These are phyloP conservation scores for Didymella pomorum DNA, from an alignment of 2,329 filamentous ascomycete genomes.

Conservation along the genomic window DNA sequence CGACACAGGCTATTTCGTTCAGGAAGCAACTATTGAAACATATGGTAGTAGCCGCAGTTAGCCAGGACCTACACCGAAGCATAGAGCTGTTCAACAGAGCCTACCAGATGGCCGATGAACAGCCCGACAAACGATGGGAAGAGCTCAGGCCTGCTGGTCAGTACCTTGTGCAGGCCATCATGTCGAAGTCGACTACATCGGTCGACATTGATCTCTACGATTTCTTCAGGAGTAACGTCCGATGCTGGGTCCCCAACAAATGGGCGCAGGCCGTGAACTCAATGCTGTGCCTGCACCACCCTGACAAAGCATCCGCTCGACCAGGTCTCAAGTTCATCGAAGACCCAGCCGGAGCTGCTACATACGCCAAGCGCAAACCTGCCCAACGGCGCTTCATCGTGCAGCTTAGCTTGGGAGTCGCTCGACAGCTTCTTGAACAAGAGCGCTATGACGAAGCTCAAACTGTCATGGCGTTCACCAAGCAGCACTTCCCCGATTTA, in stretches of 20 bases:
- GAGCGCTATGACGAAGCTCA: conserved; percentile 41
- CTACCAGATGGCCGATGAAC: conserved; percentile 26
- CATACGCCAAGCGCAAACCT: conserved; percentile 16
- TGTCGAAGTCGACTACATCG: conserved; percentile 15
- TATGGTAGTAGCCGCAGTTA: conserved; percentile 31
- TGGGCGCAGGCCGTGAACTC: conserved; percentile 36
- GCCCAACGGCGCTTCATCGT: conserved; percentile 36
- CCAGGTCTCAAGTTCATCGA: conserved; percentile 39
- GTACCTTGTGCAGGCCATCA: conserved; percentile 37
- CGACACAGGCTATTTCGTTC: conserved; percentile 33
- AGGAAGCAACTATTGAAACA: conserved; percentile 32
- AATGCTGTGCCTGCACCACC: conserved; percentile 45
- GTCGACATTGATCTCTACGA: conserved; percentile 34
- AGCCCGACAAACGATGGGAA: conserved; percentile 16
- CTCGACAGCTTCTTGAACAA: conserved; percentile 41
- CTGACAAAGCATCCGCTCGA: conserved; percentile 27
- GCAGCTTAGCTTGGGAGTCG: conserved; percentile 42
- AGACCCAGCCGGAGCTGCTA: conserved; percentile 29
- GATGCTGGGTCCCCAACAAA: conserved; percentile 31
- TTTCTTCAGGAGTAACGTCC: conserved; percentile 32
- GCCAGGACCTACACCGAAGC: conserved; percentile 27
- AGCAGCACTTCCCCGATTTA: conserved; percentile 44
- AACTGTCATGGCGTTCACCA: conserved; percentile 40
- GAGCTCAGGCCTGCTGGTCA: conserved; percentile 35
- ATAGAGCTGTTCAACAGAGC: conserved; percentile 38